Conservation (phyloP, 2,329 filamentous ascomycete genomes). For the Aureobasidium musti region DNA sequence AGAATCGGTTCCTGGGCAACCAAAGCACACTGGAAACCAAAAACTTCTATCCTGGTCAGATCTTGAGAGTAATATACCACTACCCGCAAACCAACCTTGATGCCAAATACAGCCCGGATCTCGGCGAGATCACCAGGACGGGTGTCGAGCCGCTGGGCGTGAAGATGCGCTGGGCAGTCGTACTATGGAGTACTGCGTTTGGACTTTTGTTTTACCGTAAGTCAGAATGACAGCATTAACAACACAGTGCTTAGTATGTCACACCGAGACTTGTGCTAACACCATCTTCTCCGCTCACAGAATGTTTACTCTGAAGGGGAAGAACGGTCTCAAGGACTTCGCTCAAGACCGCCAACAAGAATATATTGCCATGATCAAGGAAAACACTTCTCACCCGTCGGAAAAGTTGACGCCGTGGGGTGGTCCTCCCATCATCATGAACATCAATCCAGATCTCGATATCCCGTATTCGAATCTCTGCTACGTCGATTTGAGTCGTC, state of each 20-base stretch:
- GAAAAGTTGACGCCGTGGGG: neutral
- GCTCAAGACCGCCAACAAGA: neutral
- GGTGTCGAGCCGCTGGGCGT: neutral
- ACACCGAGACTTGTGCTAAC: neutral
- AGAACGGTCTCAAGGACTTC: neutral
- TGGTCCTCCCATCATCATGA: slow-evolving; percentile 6
- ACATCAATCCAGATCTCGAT: neutral
- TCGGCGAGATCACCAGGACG: neutral
- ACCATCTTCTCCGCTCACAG: neutral
- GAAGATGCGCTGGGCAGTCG: neutral
- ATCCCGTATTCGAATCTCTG: neutral
- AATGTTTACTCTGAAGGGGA: neutral
- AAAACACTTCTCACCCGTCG: neutral
- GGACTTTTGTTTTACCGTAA: slow-evolving; percentile 3
- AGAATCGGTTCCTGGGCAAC: neutral
- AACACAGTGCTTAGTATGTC: too few relatives aligned
- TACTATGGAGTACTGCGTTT: neutral
- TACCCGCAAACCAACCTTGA: neutral
- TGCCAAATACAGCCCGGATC: neutral
- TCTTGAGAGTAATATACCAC: neutral
- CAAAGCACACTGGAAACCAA: neutral
- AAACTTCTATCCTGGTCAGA: slow-evolving; percentile 10
- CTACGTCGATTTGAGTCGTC: neutral
- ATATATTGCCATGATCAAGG: neutral
- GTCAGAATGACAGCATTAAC: neutral